Evolutionary conservation across 768 basidiomycete genomes (phyloP).

Genomic region (Suillus subluteus): DNA sequence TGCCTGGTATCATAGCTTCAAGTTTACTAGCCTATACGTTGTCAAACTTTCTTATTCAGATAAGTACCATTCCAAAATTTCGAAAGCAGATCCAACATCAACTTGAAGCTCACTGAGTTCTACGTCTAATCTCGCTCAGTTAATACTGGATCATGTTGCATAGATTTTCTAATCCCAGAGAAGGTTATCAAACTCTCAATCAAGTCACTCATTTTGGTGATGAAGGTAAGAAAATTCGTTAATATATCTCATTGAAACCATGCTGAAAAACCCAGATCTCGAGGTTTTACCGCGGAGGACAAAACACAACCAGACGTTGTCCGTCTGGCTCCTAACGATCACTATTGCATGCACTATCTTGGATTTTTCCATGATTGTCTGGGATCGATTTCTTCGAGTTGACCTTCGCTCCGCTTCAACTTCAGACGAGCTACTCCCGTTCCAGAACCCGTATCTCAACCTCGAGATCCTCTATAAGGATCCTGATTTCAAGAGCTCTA

Average conservation of each 20-base stretch:
- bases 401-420: not conserved
- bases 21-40: not conserved
- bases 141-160: not conserved
- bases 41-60: not conserved
- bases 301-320: not conserved
- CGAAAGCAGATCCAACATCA: not conserved
- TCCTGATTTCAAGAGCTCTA: not conserved
- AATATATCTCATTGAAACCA: not conserved
- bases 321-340: not conserved
- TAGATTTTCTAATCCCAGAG: not conserved
- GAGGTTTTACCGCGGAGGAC: not conserved
- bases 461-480: not conserved
- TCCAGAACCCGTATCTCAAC: slow-evolving; percentile 1
- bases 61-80: not conserved
- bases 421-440: not conserved
- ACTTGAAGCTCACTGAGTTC: not conserved
- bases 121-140: not conserved
- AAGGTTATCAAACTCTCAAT: not conserved
- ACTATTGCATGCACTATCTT: not conserved
- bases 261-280: not conserved
- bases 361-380: not conserved
- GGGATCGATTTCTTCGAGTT: not conserved
- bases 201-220: not conserved
- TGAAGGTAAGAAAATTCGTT: not conserved
- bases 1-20: not conserved